Evolutionary conservation across 805 yeast species (phyloP).

Genomic region (Lachancea lanzarotensis): DNA sequence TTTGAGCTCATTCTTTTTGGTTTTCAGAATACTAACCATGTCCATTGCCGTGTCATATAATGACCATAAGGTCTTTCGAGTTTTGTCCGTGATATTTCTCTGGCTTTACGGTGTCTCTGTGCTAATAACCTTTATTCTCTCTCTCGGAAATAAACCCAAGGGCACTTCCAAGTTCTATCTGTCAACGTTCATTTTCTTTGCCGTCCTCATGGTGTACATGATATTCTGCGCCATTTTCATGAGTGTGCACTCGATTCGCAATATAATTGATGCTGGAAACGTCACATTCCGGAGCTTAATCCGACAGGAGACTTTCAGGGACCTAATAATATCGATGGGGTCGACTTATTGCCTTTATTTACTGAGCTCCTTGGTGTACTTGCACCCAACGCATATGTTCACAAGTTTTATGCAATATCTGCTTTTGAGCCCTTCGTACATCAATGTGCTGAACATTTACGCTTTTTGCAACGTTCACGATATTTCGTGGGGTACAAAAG

Average conservation of each 20-base stretch:
- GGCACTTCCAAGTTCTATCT: conserved; percentile 79
- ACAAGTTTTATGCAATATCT: conserved; percentile 83
- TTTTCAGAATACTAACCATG: conserved; percentile 78
- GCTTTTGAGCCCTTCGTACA: conserved; percentile 78
- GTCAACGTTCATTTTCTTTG: conserved; percentile 71
- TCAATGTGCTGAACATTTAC: conserved; percentile 85
- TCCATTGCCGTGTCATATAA: conserved; percentile 54
- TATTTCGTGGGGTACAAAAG: conserved; percentile 96
- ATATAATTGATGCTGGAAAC: conserved; percentile 32
- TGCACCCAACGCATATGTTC: conserved; percentile 91
- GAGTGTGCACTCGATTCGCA: conserved; percentile 64
- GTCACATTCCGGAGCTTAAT: conserved; percentile 44
- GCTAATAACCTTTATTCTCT: conserved; percentile 77
- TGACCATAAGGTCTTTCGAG: conserved; percentile 64
- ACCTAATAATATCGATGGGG: conserved; percentile 74
- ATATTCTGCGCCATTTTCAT: conserved; percentile 79
- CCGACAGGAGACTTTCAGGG: conserved; percentile 69
- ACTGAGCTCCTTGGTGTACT: conserved; percentile 69
- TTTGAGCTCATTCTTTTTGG: conserved; percentile 80
- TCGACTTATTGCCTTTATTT: conserved; percentile 65
- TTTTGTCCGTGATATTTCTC: conserved; percentile 68
- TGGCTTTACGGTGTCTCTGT: conserved; percentile 82
- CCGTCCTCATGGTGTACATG: conserved; percentile 82
- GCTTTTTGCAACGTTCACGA: conserved; percentile 96
- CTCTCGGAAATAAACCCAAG: conserved; percentile 90